Conservation (phyloP, 805 yeast species). For the Sugiyamaella valdiviana region DNA sequence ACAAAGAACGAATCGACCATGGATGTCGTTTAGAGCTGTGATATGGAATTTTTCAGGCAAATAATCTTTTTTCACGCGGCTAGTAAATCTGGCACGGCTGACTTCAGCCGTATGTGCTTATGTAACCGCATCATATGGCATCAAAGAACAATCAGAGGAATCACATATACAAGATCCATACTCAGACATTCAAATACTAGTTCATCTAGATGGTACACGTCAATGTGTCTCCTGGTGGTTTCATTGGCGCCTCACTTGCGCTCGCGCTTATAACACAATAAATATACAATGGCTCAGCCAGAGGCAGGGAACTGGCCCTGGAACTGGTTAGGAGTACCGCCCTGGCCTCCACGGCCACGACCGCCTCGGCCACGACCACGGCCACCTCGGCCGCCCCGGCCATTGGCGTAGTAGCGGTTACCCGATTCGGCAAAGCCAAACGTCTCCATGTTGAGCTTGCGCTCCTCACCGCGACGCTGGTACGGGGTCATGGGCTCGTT, state of each 20-base stretch:
- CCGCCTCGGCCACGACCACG: constrained; percentile 30
- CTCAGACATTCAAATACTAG: too few species aligned
- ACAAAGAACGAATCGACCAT: constrained; percentile 27
- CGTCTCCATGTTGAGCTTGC: constrained; percentile 68
- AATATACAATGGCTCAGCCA: not conserved
- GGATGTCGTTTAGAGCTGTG: not conserved
- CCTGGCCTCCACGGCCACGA: not conserved
- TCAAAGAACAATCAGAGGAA: too few species aligned
- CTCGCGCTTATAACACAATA: too few species aligned
- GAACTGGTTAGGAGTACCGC: not conserved
- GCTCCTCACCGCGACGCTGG: constrained; percentile 69
- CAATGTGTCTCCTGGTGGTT: not conserved
- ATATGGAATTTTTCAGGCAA: not conserved
- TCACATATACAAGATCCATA: too few species aligned
- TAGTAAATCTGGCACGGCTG: too few species aligned
- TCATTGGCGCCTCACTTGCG: too few species aligned
- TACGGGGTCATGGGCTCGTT: constrained; percentile 31
- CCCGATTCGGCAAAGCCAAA: constrained; percentile 65
- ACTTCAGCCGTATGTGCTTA: too few species aligned
- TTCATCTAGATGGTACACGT: too few species aligned
- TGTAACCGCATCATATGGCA: too few species aligned
- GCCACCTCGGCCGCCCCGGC: constrained; percentile 39
- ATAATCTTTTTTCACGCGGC: not conserved
- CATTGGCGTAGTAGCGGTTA: constrained; percentile 43
- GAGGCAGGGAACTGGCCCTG: not conserved